Evolutionary conservation across 495 filamentous ascomycete species (phyloP).

Genomic region (Neurospora africana): DNA sequence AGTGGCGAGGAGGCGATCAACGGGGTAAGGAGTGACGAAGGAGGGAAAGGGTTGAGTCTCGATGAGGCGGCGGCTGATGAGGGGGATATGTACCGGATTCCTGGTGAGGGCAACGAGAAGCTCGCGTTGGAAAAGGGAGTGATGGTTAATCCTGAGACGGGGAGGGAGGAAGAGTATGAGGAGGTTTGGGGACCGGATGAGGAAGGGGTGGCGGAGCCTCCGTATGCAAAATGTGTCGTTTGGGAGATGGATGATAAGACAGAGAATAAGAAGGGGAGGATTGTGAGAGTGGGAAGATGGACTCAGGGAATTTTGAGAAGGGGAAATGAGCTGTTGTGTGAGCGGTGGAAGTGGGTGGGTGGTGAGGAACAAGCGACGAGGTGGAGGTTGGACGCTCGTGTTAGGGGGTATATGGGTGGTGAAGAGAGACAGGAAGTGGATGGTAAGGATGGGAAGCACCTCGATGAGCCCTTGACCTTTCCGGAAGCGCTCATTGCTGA

Average conservation of each 20-base stretch:
- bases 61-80: constrained; percentile 32
- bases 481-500: not conserved
- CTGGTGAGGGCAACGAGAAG: constrained; percentile 20
- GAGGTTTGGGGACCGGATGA: constrained; percentile 45
- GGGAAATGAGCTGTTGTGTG: constrained; percentile 5
- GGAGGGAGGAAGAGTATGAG: constrained; percentile 37
- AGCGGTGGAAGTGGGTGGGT: constrained; percentile 10
- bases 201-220: constrained; percentile 23
- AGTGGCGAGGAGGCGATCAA: not conserved
- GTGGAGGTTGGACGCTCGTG: constrained; percentile 7
- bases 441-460: not conserved
- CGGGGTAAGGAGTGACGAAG: too few relatives aligned
- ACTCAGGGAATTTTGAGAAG: constrained; percentile 14
- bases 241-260: constrained; percentile 29
- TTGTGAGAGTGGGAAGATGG: constrained; percentile 36
- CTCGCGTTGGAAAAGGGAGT: constrained; percentile 37
- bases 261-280: constrained; percentile 12
- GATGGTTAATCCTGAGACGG: constrained; percentile 37
- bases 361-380: constrained; percentile 5
- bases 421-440: not conserved
- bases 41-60: not conserved
- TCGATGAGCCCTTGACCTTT: not conserved
- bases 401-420: constrained; percentile 12
- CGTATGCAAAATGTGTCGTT: constrained; percentile 31
- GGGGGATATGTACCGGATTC: constrained; percentile 36